Base-by-base conservation (phyloP, 1,284 basidiomycete genomes). In the Fomes fomentarius region DNA sequence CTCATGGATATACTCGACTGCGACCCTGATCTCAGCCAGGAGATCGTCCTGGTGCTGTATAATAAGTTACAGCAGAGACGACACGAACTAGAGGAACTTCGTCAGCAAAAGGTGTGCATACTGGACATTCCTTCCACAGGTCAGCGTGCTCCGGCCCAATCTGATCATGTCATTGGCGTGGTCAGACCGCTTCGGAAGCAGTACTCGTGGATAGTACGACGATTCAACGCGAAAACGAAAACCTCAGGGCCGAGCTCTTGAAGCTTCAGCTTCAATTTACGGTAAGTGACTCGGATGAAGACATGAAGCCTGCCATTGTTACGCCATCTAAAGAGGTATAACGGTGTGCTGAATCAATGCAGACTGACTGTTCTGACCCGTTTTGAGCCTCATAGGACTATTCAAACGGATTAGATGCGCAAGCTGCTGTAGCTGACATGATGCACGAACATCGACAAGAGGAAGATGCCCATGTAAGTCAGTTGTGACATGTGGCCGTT, bases 61-160 rank as follows among this genome's bases (percentile, higher is more conserved):
- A 50, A 30, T 19, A 58, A 61, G 37, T 19, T 64, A 12, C 50
- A 56, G 39, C 37, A 40, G 14, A 28, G 37, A 3, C 58, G 59
- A 4, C 51, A 50, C 9, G 54, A 60, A 35, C 34, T 54, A 1
- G 46, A 58, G 21, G 46, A 61, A 17, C 44, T 48, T 15, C 34
- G 42, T n/a, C n/a, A n/a, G n/a, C n/a, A n/a, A n/a, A n/a, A n/a
- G n/a, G n/a, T n/a, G n/a, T n/a, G n/a, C n/a, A n/a, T n/a, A n/a
- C n/a, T n/a, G n/a, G n/a, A n/a, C n/a, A n/a, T n/a, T n/a, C n/a
- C n/a, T n/a, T n/a, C n/a, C n/a, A n/a, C n/a, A n/a, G n/a, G n/a
- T n/a, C n/a, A n/a, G n/a, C n/a, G n/a, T n/a, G n/a, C n/a, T n/a
- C n/a, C n/a, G n/a, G n/a, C n/a, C n/a, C n/a, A n/a, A n/a, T n/a